Conservation (phyloP, 208 protist genomes). For the Leishmania tarentolae region DNA sequence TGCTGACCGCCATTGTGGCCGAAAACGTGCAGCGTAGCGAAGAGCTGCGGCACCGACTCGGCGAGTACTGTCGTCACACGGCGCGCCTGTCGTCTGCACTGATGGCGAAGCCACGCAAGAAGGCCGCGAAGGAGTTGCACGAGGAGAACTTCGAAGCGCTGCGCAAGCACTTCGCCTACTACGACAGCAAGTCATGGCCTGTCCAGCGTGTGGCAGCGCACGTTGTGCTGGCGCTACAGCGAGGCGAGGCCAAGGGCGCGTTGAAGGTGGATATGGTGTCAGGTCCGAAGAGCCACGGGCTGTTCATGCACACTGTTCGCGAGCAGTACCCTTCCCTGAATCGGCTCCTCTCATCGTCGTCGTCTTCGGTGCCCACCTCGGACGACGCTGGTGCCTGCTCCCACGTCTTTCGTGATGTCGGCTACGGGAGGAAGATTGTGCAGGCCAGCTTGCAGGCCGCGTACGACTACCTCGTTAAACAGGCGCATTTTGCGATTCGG, state of each 20-base stretch:
- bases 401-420: slow-evolving; percentile 10
- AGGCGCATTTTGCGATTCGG: slow-evolving; percentile 45
- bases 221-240: slow-evolving; percentile 63
- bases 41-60: slow-evolving; percentile 39
- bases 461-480: slow-evolving; percentile 55
- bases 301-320: slow-evolving; percentile 44
- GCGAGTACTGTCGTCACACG: slow-evolving; percentile 42
- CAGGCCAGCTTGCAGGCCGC: slow-evolving; percentile 18
- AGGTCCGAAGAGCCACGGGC: slow-evolving; percentile 22
- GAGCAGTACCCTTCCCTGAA: slow-evolving; percentile 34
- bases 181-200: slow-evolving; percentile 54
- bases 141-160: slow-evolving; percentile 52
- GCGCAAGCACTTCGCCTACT: slow-evolving; percentile 64
- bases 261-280: slow-evolving; percentile 56
- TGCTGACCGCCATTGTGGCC: slow-evolving; percentile 62
- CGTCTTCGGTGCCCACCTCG: not conserved
- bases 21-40: slow-evolving; percentile 75
- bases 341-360: slow-evolving; percentile 18
- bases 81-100: slow-evolving; percentile 41
- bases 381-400: not conserved
- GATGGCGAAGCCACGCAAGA: slow-evolving; percentile 58
- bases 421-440: slow-evolving; percentile 21
- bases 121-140: slow-evolving; percentile 62
- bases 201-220: slow-evolving; percentile 56
- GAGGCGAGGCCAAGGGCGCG: slow-evolving; percentile 74